Conservation (phyloP, 495 filamentous ascomycete species). For the Aspergillus mulundensis region DNA sequence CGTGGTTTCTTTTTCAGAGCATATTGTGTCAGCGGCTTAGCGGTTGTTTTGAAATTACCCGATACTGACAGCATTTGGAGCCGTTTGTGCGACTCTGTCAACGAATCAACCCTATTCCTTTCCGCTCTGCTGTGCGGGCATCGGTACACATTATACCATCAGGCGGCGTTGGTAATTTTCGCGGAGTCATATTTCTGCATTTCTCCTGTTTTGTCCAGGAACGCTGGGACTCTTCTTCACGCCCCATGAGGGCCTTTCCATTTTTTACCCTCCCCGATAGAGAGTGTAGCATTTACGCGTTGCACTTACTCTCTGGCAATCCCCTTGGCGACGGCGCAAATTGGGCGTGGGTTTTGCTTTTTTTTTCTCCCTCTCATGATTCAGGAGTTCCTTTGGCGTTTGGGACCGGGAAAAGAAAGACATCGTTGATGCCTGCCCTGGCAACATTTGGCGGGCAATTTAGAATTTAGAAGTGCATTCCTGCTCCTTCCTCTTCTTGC, state of each 20-base stretch:
- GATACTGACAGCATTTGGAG: slow-evolving; percentile 11
- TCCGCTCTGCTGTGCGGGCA: slow-evolving; percentile 4
- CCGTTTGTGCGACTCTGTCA: neutral
- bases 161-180: slow-evolving; percentile 4
- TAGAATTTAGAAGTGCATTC: slow-evolving; percentile 2
- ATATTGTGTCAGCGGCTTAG: slow-evolving; percentile 13
- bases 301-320: neutral
- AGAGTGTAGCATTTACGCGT: neutral
- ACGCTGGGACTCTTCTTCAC: neutral
- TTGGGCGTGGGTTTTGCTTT: slow-evolving; percentile 1
- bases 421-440: neutral
- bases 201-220: neutral
- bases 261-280: neutral
- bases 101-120: neutral
- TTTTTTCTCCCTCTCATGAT: no score
- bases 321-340: neutral
- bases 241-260: neutral
- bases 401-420: slow-evolving; percentile 3
- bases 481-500: neutral
- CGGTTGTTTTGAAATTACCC: slow-evolving; percentile 10
- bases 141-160: slow-evolving; percentile 6
- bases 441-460: neutral
- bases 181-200: neutral
- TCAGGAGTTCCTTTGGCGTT: slow-evolving; percentile 9
- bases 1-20: slow-evolving; percentile 13